Percentiles rank a stretch among this genome's conserved stretches.
These are phyloP conservation scores for Avena sativa DNA, from an alignment of 176 grass and related monocot species.

Conservation along the genomic window DNA sequence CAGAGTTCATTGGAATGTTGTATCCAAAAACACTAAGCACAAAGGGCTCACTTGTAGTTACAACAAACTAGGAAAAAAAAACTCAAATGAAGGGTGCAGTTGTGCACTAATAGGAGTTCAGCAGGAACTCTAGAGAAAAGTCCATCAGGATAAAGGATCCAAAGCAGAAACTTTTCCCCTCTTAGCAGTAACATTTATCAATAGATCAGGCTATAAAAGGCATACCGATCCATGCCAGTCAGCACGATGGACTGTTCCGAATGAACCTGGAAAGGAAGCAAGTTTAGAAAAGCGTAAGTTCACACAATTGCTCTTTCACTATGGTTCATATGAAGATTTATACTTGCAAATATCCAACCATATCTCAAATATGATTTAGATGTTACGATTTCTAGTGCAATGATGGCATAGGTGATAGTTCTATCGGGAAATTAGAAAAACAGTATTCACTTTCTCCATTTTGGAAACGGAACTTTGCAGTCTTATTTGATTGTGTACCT, in stretches of 20 bases:
- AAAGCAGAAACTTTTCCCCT: slow-evolving; percentile 19
- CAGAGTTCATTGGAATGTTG: slow-evolving; percentile 17
- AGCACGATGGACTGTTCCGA: slow-evolving; percentile 98
- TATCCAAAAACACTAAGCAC: slow-evolving; percentile 5
- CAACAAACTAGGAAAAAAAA: slow-evolving; percentile 16
- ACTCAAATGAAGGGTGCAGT: slow-evolving; percentile 16
- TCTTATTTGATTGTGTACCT: slow-evolving; percentile 57
- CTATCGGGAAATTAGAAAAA: background rate
- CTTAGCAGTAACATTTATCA: slow-evolving; percentile 25
- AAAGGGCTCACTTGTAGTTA: background rate
- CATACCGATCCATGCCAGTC: slow-evolving; percentile 99
- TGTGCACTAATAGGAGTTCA: background rate
- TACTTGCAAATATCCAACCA: background rate
- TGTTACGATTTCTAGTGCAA: slow-evolving; percentile 21
- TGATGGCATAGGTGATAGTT: slow-evolving; percentile 5
- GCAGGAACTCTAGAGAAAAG: slow-evolving; percentile 3
- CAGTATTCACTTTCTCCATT: background rate
- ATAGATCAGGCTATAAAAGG: slow-evolving; percentile 37
- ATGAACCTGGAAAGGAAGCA: slow-evolving; percentile 79
- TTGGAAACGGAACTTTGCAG: background rate
- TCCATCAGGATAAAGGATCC: slow-evolving; percentile 28
- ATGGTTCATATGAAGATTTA: slow-evolving; percentile 32
- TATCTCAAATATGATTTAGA: slow-evolving; percentile 20
- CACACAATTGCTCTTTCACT: slow-evolving; percentile 9
- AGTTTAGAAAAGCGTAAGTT: background rate